Base-by-base conservation (phyloP, 306 rosid species). In the Castanea mollissima region DNA sequence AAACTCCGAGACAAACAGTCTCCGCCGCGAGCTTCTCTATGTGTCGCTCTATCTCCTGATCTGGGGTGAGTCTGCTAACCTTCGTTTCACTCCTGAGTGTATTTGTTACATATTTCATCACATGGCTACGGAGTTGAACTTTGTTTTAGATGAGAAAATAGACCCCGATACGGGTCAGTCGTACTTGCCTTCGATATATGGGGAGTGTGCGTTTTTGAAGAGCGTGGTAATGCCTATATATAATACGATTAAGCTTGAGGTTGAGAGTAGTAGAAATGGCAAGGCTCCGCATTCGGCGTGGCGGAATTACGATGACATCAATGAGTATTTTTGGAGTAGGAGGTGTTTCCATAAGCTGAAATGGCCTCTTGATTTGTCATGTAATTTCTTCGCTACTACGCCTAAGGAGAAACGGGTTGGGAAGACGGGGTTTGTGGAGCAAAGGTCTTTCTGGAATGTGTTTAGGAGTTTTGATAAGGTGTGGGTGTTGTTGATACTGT, bases 381-480 rank as follows among this genome's bases (percentile, higher is more conserved):
- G 93, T 72, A 94, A 91, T 73, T 94, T 94, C 82, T 82, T 94
- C 20, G 86, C 87, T 25, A 92, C 92, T 2, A 82, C 91, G 1
- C 85, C 87, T 0, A 94, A 92, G 87, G 74, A 7, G 0, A 78
- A 16, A 62, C 83, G 97, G 10, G 92, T 94, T 1, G 98, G 98
- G 86, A 94, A 94, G 92, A 94, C 98, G 0, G 98, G 98, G 15
- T 94, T 89, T 76, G 98, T 94, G 79, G 98, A 94, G 87, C 97
- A 88, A 80, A 92, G 98, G 88, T 91, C 98, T 10, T 94, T 94
- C 74, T 94, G 97, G 98, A 94, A 94, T 79, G 27, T 94, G 63
- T 92, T 89, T 52, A 82, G 96, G 90, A 91, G 97, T 78, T 94
- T 94, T 73, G 98, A 94, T 78, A 92, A 86, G 90, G 85, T 94